Conservation (phyloP, 139 green algal genomes). For the Chlamydomonas asymmetrica region DNA sequence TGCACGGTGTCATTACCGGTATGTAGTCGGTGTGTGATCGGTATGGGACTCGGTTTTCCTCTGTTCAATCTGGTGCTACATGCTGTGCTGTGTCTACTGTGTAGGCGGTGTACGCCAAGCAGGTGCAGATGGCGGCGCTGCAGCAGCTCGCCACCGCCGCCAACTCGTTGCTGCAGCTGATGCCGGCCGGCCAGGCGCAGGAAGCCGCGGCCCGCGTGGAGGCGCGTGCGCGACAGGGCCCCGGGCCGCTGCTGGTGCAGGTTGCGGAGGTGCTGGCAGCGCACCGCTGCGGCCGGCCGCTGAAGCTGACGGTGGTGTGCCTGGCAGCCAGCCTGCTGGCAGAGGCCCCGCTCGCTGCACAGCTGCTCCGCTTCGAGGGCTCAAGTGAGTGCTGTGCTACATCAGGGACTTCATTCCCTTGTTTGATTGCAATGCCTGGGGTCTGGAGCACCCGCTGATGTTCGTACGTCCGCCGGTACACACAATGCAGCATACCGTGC, state of each 20-base stretch:
- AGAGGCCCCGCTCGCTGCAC: neutral
- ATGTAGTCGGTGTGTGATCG: too few relatives aligned
- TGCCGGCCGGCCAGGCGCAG: neutral
- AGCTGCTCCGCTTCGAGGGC: neutral
- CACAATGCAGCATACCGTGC: too few relatives aligned
- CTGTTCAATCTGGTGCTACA: too few relatives aligned
- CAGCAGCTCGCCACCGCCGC: neutral
- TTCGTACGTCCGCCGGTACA: too few relatives aligned
- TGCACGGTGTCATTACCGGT: too few relatives aligned
- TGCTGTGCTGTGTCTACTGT: too few relatives aligned
- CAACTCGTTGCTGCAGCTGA: conserved; percentile 13
- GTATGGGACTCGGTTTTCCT: too few relatives aligned
- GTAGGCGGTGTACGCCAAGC: too few relatives aligned
- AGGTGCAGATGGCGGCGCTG: conserved; percentile 3
- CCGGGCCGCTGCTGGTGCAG: conserved; percentile 1
- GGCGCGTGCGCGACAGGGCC: neutral
- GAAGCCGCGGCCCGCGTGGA: conserved; percentile 3
- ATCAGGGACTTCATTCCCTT: too few relatives aligned
- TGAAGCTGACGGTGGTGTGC: conserved; percentile 20
- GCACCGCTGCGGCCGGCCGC: neutral
- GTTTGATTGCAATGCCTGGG: too few relatives aligned
- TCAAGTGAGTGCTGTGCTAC: too few relatives aligned
- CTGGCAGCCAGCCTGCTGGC: conserved; percentile 39
- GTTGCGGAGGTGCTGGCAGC: conserved; percentile 27
- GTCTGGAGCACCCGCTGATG: too few relatives aligned